These are phyloP conservation scores for Glaciozyma martinii DNA, from an alignment of 768 basidiomycete genomes.

Conservation along the genomic window DNA sequence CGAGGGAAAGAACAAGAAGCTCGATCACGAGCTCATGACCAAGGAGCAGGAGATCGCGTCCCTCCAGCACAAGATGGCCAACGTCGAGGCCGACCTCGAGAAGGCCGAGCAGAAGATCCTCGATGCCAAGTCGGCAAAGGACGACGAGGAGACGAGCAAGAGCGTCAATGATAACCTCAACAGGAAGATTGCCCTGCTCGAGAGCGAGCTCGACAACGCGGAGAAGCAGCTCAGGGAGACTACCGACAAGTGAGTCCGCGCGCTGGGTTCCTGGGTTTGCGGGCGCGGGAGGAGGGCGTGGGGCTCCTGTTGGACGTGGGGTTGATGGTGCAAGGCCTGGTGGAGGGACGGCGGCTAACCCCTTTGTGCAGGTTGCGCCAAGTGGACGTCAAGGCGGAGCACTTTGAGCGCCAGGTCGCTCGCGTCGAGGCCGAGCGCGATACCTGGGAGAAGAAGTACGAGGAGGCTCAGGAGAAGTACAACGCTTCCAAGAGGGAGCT, in stretches of 20 bases:
- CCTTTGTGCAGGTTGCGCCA: slow-evolving; percentile 62
- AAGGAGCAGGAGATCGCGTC: slow-evolving; percentile 82
- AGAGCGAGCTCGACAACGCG: slow-evolving; percentile 70
- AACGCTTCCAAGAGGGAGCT: slow-evolving; percentile 65
- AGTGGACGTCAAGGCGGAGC: slow-evolving; percentile 97
- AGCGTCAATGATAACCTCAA: slow-evolving; percentile 60
- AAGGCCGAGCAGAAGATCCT: slow-evolving; percentile 58
- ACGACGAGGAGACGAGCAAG: slow-evolving; percentile 62
- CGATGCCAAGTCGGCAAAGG: slow-evolving; percentile 56
- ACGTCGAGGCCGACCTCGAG: slow-evolving; percentile 60
- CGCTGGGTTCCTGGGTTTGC: background rate
- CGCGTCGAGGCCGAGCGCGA: slow-evolving; percentile 86
- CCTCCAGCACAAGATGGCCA: slow-evolving; percentile 58
- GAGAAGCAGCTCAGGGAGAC: slow-evolving; percentile 97
- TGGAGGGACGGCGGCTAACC: background rate
- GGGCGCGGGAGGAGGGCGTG: background rate
- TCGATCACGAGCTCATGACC: slow-evolving; percentile 49
- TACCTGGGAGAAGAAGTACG: slow-evolving; percentile 85
- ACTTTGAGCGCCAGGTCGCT: slow-evolving; percentile 85
- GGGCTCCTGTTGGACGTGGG: background rate
- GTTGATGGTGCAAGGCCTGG: background rate
- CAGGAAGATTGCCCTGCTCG: slow-evolving; percentile 69
- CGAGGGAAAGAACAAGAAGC: slow-evolving; percentile 46
- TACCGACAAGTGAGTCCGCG: slow-evolving; percentile 74
- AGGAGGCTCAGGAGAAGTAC: slow-evolving; percentile 69